Conservation (phyloP, 1,139 yeast species). For the Kurtzmaniella natalensis region DNA sequence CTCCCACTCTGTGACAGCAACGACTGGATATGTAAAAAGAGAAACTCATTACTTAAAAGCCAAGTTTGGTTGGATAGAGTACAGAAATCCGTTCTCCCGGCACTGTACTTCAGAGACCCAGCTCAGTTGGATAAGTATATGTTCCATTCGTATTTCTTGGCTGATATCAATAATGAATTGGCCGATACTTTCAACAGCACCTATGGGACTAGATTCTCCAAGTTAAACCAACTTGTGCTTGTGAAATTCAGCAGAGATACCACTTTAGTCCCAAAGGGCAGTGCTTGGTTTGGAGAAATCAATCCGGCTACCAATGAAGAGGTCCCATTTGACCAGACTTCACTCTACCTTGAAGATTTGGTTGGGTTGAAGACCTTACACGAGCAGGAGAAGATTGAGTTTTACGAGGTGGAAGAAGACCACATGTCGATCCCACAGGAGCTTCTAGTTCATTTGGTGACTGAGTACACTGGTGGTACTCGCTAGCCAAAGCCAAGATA, state of each 20-base stretch:
- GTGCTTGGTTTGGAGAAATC: constrained; percentile 61
- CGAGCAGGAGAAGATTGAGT: constrained; percentile 40
- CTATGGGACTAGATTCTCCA: constrained; percentile 39
- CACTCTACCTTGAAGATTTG: constrained; percentile 47
- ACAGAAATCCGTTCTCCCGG: constrained; percentile 60
- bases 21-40: constrained; percentile 59
- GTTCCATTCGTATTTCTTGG: constrained; percentile 51
- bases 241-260: constrained; percentile 58
- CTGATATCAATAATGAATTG: constrained; percentile 64
- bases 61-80: constrained; percentile 60
- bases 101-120: constrained; percentile 68
- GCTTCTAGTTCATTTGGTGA: constrained; percentile 36
- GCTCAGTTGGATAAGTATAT: constrained; percentile 43
- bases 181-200: constrained; percentile 18
- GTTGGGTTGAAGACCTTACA: constrained; percentile 55
- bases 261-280: constrained; percentile 68
- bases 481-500: no score
- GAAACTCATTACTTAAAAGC: constrained; percentile 50
- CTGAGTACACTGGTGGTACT: constrained; percentile 27
- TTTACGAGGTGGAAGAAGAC: constrained; percentile 49
- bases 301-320: constrained; percentile 39
- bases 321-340: constrained; percentile 47
- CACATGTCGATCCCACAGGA: constrained; percentile 64
- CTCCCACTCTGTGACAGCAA: constrained; percentile 54
- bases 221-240: constrained; percentile 52